phyloP scores from a whole-genome alignment of 176 grass and related monocot genomes.

The Carex littledalei region DNA sequence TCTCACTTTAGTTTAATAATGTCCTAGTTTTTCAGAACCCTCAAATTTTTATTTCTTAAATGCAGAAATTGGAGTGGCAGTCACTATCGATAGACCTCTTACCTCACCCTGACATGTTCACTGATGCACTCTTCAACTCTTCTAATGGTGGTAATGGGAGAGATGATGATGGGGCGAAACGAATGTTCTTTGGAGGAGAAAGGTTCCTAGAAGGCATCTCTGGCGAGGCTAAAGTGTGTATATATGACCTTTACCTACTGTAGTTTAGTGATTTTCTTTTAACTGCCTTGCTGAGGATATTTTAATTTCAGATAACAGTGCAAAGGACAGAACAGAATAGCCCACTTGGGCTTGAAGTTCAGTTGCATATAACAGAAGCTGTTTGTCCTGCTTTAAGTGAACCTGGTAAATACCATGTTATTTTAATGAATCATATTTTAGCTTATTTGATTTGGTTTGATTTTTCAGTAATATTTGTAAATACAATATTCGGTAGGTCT shows the following conservation, averaged over 20 bases:
- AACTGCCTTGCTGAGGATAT: constrained; percentile 26
- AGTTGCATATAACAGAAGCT: constrained; percentile 95
- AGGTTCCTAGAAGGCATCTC: constrained; percentile 98
- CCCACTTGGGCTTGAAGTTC: constrained; percentile 91
- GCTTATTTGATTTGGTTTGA: constrained; percentile 24
- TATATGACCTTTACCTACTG: constrained; percentile 20
- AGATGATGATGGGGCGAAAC: constrained; percentile 84
- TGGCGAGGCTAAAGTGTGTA: constrained; percentile 87
- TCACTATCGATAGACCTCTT: constrained; percentile 92
- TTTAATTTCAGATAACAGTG: constrained; percentile 76
- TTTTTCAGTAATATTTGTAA: constrained; percentile 18
- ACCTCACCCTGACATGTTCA: constrained; percentile 99
- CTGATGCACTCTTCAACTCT: constrained; percentile 68
- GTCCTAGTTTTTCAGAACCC: neutral
- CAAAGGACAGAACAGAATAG: constrained; percentile 85
- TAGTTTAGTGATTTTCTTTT: neutral
- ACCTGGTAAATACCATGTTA: constrained; percentile 56
- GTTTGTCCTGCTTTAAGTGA: constrained; percentile 96
- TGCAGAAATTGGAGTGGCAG: constrained; percentile 91
- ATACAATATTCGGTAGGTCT: constrained; percentile 51
- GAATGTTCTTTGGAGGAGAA: constrained; percentile 96
- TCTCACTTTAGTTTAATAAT: constrained; percentile 16
- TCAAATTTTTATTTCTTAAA: constrained; percentile 22
- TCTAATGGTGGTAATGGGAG: constrained; percentile 43
- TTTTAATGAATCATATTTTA: neutral